phyloP scores from a whole-genome alignment of 2,329 filamentous ascomycete species.

The Pseudogymnoascus sp. region DNA sequence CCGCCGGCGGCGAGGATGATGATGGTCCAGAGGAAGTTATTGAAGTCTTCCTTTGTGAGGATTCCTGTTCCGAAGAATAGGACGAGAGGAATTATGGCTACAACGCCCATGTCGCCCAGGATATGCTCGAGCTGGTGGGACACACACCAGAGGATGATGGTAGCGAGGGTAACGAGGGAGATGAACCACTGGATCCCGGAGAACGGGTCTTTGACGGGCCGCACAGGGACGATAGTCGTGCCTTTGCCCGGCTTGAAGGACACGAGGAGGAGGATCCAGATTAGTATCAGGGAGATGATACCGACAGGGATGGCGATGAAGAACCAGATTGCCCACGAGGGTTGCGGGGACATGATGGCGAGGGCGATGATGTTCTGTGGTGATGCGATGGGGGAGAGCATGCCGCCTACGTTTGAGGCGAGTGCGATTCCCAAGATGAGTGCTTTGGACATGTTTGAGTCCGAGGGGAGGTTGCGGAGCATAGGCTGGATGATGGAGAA shows the following conservation, averaged over 20 bases:
- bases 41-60: slow-evolving; percentile 97
- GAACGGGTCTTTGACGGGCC: slow-evolving; percentile 81
- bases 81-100: slow-evolving; percentile 91
- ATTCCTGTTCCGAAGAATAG: slow-evolving; percentile 96
- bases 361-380: slow-evolving; percentile 96
- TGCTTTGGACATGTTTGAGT: slow-evolving; percentile 89
- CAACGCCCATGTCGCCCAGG: slow-evolving; percentile 97
- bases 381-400: slow-evolving; percentile 92
- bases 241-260: slow-evolving; percentile 80
- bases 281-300: slow-evolving; percentile 75
- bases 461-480: slow-evolving; percentile 81
- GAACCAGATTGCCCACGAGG: slow-evolving; percentile 95
- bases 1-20: slow-evolving; percentile 96
- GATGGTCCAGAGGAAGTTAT: slow-evolving; percentile 99
- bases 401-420: slow-evolving; percentile 90
- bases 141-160: slow-evolving; percentile 86
- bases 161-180: slow-evolving; percentile 68
- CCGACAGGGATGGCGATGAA: slow-evolving; percentile 92
- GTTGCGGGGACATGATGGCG: slow-evolving; percentile 86
- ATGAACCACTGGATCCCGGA: slow-evolving; percentile 91
- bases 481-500: slow-evolving; percentile 98
- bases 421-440: slow-evolving; percentile 92
- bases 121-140: slow-evolving; percentile 78
- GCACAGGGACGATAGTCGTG: slow-evolving; percentile 85
- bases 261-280: slow-evolving; percentile 78